Conservation (phyloP, 1,139 yeast species). For the Candida mesenterica region DNA sequence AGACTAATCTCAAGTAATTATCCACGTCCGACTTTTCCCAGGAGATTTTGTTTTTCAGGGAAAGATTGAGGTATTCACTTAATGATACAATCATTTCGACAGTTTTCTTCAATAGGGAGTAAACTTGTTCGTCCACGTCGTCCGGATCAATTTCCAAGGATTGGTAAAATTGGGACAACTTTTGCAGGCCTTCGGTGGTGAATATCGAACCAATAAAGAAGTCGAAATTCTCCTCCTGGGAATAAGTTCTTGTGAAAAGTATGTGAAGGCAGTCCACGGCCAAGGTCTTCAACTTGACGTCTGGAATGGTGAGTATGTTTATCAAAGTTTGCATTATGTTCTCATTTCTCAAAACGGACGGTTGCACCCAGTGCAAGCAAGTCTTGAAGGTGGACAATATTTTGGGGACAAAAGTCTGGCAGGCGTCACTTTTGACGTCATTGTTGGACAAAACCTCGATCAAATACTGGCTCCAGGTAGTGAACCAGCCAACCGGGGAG, state of each 20-base stretch:
- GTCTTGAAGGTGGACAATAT: conserved; percentile 82
- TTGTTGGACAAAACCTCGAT: conserved; percentile 47
- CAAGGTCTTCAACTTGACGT: conserved; percentile 69
- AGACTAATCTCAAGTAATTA: conserved; percentile 68
- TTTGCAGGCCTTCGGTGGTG: conserved; percentile 64
- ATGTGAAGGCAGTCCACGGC: conserved; percentile 92
- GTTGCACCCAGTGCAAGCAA: conserved; percentile 88
- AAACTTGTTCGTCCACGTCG: conserved; percentile 73
- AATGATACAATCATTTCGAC: conserved; percentile 93
- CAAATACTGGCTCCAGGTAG: conserved; percentile 67
- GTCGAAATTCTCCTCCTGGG: conserved; percentile 68
- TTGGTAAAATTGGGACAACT: conserved; percentile 64
- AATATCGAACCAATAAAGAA: conserved; percentile 80
- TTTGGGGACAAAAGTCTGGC: conserved; percentile 57
- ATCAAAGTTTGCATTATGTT: conserved; percentile 65
- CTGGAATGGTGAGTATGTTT: conserved; percentile 58
- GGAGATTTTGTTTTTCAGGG: conserved; percentile 36
- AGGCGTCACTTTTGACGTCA: conserved; percentile 34
- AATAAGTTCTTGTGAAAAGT: conserved; percentile 78
- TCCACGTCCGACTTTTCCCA: conserved; percentile 57
- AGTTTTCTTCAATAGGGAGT: conserved; percentile 79
- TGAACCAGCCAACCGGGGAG: conserved; percentile 83
- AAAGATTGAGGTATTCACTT: conserved; percentile 67
- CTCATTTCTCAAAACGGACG: conserved; percentile 66
- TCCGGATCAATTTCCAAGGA: conserved; percentile 66